These are phyloP conservation scores for Ceratocystis harringtonii DNA, from an alignment of 2,329 filamentous ascomycete genomes.

Conservation along the genomic window DNA sequence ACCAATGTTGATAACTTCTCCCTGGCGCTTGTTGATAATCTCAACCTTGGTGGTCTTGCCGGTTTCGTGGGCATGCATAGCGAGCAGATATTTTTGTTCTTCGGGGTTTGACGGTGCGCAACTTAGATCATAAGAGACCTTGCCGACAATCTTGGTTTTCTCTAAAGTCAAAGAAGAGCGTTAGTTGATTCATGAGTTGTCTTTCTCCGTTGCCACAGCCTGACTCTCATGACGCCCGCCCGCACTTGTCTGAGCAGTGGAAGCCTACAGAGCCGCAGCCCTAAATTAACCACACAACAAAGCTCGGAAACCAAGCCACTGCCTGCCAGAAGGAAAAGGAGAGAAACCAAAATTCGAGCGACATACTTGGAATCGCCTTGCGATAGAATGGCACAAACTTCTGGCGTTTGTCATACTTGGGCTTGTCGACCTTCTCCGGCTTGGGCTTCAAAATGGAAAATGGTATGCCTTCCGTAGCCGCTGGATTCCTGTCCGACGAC, in stretches of 20 bases:
- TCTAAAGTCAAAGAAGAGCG: slow-evolving; percentile 33
- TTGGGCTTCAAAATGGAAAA: slow-evolving; percentile 37
- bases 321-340: background rate
- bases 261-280: background rate
- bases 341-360: background rate
- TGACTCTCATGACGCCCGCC: background rate
- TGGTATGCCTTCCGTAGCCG: slow-evolving; percentile 44
- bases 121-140: slow-evolving; percentile 60
- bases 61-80: slow-evolving; percentile 35
- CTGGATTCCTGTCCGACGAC: slow-evolving; percentile 41
- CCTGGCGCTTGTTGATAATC: slow-evolving; percentile 28
- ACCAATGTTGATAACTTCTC: slow-evolving; percentile 13
- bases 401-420: slow-evolving; percentile 28
- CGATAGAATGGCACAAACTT: slow-evolving; percentile 45
- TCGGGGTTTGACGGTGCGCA: slow-evolving; percentile 57
- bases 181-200: too few relatives aligned
- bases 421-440: slow-evolving; percentile 31
- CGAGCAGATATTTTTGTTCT: slow-evolving; percentile 50
- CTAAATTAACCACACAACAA: background rate
- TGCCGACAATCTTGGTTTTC: slow-evolving; percentile 60
- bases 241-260: background rate
- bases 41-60: slow-evolving; percentile 37
- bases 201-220: background rate
- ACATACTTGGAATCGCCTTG: slow-evolving; percentile 47
- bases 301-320: too few relatives aligned